These are phyloP conservation scores for Mucor mucedo DNA, from an alignment of 371 early-diverging fungal genomes.

Conservation along the genomic window DNA sequence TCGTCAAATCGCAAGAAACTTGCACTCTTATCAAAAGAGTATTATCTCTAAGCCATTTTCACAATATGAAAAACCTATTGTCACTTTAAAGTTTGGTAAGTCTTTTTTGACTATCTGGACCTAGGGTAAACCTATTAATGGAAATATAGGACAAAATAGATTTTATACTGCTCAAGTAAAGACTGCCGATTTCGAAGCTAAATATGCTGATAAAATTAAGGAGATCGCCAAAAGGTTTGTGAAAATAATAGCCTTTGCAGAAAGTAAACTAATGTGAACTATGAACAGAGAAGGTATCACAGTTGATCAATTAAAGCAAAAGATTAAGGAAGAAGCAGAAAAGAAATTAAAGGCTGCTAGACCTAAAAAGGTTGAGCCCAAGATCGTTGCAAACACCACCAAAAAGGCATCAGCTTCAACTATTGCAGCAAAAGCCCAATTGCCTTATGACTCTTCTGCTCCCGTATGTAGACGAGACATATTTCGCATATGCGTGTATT, in stretches of 20 bases:
- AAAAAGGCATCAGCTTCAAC: constrained; percentile 37
- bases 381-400: constrained; percentile 21
- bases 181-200: constrained; percentile 63
- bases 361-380: constrained; percentile 24
- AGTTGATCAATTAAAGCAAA: constrained; percentile 58
- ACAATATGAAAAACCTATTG: constrained; percentile 4
- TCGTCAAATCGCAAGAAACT: constrained; percentile 15
- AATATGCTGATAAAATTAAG: constrained; percentile 75
- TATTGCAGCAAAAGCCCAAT: constrained; percentile 36
- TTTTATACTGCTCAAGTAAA: constrained; percentile 22
- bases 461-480: constrained; percentile 33
- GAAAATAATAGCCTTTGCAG: background rate
- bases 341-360: constrained; percentile 30
- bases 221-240: constrained; percentile 64
- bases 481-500: background rate
- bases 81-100: constrained; percentile 13
- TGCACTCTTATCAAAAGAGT: constrained; percentile 3
- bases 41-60: background rate
- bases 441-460: constrained; percentile 54
- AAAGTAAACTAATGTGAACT: background rate
- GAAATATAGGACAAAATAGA: constrained; percentile 20
- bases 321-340: constrained; percentile 42
- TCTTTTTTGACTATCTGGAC: background rate
- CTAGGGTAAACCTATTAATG: background rate
- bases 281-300: constrained; percentile 47